Evolutionary conservation across 495 filamentous ascomycete species (phyloP), one percentile per base, ranked within the genome.

Genomic region (Hypoxylon lienhwacheense): DNA sequence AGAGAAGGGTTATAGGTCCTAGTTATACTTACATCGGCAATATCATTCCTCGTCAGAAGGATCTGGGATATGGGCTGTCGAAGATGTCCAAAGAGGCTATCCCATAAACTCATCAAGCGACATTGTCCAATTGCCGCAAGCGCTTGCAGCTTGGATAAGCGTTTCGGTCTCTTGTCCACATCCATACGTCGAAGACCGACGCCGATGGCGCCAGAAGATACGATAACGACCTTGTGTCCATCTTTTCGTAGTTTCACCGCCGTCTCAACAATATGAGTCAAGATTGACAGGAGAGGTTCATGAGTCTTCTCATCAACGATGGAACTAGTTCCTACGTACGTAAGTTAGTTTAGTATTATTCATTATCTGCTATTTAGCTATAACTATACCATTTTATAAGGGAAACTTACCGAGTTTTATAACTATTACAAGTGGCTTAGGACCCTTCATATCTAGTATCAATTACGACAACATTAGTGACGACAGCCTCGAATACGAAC

Each of bases 271-370:
- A 98, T 96, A 41, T 88, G 72, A 44, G 86, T 88, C 42, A 98
- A 73, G 48, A 90, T 95, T 6, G 91, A 95, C 15, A 97, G 78
- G 22, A 96, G 82, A n/a, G 95, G 95, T 55, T 96, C 87, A 71
- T 97, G 93, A n/a, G 88, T 96, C 60, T 85, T 89, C 67, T 98
- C 93, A 69, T 97, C 88, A 41, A 97, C 93, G 59, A 98, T 97
- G 10, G 93, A 98, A 72, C 90, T 96, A 17, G 93, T 97, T 57
- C 93, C 93, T 98, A 50, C 10, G 26, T 35, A n/a, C n/a, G 22
- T 48, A 53, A 37, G 40, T 55, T 22, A 55, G 46, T 29, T 51
- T 35, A 41, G 33, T 15, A 34, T 52, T 15, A 28, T 22, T 34
- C 2, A 25, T 43, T 19, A 12, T n/a, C 2, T 37, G 37, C 19